Evolutionary conservation across 805 yeast species (phyloP).

Genomic region (Starmerella khaoyaiensis): DNA sequence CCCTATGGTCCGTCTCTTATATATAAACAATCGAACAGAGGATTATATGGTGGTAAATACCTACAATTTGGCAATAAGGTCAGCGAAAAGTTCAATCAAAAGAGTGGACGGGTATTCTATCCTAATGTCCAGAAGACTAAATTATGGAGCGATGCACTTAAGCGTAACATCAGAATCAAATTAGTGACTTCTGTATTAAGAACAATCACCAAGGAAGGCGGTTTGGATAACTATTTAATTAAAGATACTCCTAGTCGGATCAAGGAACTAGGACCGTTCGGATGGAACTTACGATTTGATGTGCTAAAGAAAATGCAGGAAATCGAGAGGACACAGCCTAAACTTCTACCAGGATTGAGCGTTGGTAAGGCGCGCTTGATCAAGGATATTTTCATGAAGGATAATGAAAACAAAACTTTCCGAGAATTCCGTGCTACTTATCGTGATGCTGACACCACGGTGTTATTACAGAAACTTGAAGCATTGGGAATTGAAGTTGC

Average conservation of each 20-base stretch:
- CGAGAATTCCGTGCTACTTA: conserved; percentile 37
- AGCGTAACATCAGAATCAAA: conserved; percentile 41
- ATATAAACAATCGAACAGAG: conserved; percentile 76
- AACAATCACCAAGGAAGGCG: conserved; percentile 88
- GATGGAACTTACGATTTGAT: conserved; percentile 79
- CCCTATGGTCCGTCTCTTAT: conserved; percentile 66
- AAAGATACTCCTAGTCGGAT: conserved; percentile 82
- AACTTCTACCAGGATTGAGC: conserved; percentile 33
- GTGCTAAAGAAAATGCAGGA: conserved; percentile 40
- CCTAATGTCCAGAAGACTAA: conserved; percentile 69
- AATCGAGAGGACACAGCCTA: conserved; percentile 32
- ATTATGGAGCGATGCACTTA: conserved; percentile 74
- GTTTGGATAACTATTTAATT: conserved; percentile 73
- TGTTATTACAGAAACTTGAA: conserved; percentile 40
- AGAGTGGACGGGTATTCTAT: conserved; percentile 57
- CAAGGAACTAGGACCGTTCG: conserved; percentile 83
- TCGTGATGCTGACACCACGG: conserved; percentile 35
- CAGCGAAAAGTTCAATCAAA: conserved; percentile 57
- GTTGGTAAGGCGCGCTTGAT: conserved; percentile 57
- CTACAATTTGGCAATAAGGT: conserved; percentile 64
- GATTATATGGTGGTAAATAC: conserved; percentile 81
- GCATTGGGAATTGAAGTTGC: conserved; percentile 26
- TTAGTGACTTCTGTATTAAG: conserved; percentile 71
- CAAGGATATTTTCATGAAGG: conserved; percentile 22
- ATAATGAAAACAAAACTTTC: conserved; percentile 24